Evolutionary conservation across 805 yeast species (phyloP).

Genomic region (Candida verbasci): DNA sequence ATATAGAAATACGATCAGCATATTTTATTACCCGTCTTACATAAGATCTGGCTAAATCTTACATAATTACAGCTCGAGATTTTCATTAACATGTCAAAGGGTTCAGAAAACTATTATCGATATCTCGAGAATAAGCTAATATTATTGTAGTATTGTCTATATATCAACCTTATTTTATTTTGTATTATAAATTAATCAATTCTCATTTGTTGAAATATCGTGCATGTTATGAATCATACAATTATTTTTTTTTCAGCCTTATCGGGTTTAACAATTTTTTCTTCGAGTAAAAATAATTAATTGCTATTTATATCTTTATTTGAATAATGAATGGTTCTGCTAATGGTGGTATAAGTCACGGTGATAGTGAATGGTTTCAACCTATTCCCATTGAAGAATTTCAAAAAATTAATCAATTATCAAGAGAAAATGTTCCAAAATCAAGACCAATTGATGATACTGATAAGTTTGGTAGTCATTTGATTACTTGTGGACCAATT

Average conservation of each 20-base stretch:
- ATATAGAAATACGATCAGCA: too few species aligned
- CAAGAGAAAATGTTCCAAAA: constrained; percentile 22
- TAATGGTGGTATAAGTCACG: background rate
- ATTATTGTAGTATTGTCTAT: too few species aligned
- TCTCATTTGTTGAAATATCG: too few species aligned
- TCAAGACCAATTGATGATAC: constrained; percentile 19
- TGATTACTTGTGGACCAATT: constrained; percentile 72
- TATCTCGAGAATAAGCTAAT: too few species aligned
- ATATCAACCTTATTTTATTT: too few species aligned
- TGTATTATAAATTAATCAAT: too few species aligned
- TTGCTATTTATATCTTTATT: background rate
- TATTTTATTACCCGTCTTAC: too few species aligned
- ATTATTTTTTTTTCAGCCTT: background rate
- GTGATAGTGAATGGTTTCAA: constrained; percentile 9
- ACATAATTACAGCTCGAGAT: too few species aligned
- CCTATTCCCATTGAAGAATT: constrained; percentile 28
- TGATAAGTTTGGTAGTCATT: constrained; percentile 24
- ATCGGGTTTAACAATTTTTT: background rate
- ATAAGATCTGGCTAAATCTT: too few species aligned
- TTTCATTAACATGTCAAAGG: too few species aligned
- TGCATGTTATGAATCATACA: too few species aligned
- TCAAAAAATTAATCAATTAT: constrained; percentile 20
- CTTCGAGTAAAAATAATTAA: background rate
- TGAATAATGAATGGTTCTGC: background rate
- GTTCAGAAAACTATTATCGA: too few species aligned